phyloP scores from a whole-genome alignment of 805 yeast genomes.

The Komagataella phaffii region DNA sequence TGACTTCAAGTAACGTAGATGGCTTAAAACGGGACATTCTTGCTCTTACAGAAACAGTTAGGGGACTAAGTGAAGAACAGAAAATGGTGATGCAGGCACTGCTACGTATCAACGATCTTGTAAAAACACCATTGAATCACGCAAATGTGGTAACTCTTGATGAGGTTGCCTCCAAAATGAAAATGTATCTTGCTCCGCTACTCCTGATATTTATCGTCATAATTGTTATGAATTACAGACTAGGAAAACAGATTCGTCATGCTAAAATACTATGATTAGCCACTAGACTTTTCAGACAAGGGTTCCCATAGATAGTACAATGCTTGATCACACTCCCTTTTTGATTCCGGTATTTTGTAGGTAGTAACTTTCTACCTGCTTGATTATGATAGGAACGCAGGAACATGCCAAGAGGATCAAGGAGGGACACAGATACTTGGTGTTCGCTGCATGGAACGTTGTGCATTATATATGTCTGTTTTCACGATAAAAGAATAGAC shows the following conservation, averaged over 20 bases:
- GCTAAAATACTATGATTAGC: slow-evolving; percentile 33
- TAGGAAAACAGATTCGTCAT: slow-evolving; percentile 51
- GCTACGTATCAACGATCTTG: not conserved
- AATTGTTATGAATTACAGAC: slow-evolving; percentile 32
- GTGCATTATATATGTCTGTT: too few species aligned
- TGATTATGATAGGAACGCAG: too few species aligned
- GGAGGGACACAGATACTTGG: too few species aligned
- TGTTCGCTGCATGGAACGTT: too few species aligned
- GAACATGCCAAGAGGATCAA: too few species aligned
- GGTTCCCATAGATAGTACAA: not conserved
- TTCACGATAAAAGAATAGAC: too few species aligned
- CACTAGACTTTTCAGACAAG: too few species aligned
- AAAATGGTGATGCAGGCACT: not conserved
- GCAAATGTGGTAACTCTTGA: not conserved
- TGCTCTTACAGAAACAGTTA: not conserved
- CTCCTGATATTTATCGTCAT: slow-evolving; percentile 24
- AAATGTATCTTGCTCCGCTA: slow-evolving; percentile 21
- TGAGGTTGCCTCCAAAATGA: slow-evolving; percentile 4
- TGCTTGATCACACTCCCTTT: not conserved
- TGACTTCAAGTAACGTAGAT: not conserved
- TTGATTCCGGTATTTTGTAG: too few species aligned
- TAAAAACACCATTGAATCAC: not conserved
- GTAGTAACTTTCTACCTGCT: too few species aligned
- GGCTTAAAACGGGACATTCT: not conserved
- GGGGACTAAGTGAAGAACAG: not conserved